Base-by-base conservation (phyloP, 163 green algal species). In the Scenedesmus sp. region DNA sequence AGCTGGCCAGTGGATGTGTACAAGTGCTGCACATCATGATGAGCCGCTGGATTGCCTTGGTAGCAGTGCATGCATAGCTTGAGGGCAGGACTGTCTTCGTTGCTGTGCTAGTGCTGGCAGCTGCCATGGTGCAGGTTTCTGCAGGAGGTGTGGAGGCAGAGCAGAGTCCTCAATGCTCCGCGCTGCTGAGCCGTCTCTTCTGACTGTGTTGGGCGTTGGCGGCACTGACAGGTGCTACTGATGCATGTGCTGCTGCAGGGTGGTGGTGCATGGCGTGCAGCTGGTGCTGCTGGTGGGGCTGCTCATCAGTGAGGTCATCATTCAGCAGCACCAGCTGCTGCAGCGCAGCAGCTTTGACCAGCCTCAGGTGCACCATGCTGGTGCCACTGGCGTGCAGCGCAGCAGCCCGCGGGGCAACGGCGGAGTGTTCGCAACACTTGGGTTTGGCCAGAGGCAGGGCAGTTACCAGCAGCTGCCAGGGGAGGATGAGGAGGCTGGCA, bases 311-410 rank as follows among this genome's bases (percentile, higher is more conserved):
- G 88, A 92, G 24, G 81, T 92, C 13, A 88, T 92, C 46, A 82
- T 92, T 10, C 88, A 92, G 53, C 88, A 89, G 88, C 88, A 89
- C 40, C 81, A 89, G 81, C 81, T 85, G n/a, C 81, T 92, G 81
- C 80, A 84, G 82, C 43, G 80, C 30, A 76, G 53, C 65, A 85
- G 43, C 80, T 88, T 84, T 79, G 88, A 53, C 20, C 85, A 89
- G 68, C 85, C 70, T 30, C 44, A 37, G 51, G n/a, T 59, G 85
- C 42, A 42, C 37, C 40, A 20, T 42, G 42, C 78, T 35, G 85
- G 43, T 24, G 70, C n/a, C 70, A 51, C 18, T 33, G 84, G 33
- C 24, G 4, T 56, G 56, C 3, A 33, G 18, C 35, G 53, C 59
- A 61, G 83, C 56, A 49, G 33, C 24, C 42, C 37, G 15, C 70